phyloP scores from a whole-genome alignment of 345 rosid genomes.

The Salix arbutifolia region DNA sequence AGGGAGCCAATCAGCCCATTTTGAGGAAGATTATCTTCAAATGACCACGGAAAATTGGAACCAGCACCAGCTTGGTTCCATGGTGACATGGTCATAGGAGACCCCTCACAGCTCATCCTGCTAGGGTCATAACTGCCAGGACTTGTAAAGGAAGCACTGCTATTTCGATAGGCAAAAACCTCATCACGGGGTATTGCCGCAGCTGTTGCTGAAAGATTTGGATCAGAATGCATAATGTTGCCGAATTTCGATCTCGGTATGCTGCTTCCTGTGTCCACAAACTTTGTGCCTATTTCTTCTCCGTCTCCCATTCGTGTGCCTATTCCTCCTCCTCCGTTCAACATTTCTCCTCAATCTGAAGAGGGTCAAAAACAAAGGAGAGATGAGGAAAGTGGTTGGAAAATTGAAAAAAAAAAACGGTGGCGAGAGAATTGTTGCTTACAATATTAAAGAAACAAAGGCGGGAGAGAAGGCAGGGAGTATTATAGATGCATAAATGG shows the following conservation, averaged over 20 bases:
- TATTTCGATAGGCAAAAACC: conserved; percentile 47
- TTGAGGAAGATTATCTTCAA: conserved; percentile 45
- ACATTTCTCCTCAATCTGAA: not conserved
- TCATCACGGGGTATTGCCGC: conserved; percentile 27
- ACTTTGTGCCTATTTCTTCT: conserved; percentile 5
- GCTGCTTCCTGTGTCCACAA: conserved; percentile 3
- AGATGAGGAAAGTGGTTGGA: not conserved
- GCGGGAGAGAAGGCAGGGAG: conserved; percentile 20
- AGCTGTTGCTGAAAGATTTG: conserved; percentile 35
- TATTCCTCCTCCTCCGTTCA: conserved; percentile 21
- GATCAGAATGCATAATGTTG: conserved; percentile 40
- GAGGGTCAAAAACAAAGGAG: not conserved
- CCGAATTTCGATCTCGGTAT: conserved; percentile 29
- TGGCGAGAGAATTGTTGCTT: not conserved
- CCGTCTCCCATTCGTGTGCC: not conserved
- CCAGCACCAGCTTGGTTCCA: conserved; percentile 77
- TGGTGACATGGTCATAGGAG: conserved; percentile 94
- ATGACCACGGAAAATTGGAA: conserved; percentile 42
- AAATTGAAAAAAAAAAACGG: not conserved
- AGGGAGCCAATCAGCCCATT: conserved; percentile 81
- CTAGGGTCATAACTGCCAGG: conserved; percentile 41
- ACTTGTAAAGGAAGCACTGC: conserved; percentile 63
- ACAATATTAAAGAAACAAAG: conserved; percentile 10
- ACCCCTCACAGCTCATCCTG: conserved; percentile 79
- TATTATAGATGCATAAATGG: conserved; percentile 12